Conservation (phyloP, 108 stramenopile genomes). For the Cyclostephanos tholiformis region DNA sequence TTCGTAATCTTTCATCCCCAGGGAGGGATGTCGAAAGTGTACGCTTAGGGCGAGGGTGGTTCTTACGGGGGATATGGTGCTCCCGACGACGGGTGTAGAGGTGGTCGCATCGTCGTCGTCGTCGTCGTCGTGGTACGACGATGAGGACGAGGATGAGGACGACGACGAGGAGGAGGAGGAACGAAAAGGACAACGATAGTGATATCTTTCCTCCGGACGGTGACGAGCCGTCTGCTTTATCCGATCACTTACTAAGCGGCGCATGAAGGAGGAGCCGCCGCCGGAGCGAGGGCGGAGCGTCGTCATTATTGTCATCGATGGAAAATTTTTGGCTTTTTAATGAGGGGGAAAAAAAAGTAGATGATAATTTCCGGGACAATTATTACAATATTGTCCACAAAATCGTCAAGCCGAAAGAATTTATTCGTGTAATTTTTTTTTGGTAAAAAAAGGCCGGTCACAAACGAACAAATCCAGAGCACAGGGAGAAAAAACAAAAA, state of each 20-base stretch:
- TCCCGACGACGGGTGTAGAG: neutral
- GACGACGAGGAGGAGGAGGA: constrained; percentile 8
- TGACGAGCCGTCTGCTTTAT: neutral
- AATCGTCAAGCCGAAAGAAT: too few relatives aligned
- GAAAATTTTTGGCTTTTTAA: too few relatives aligned
- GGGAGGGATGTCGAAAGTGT: constrained; percentile 78
- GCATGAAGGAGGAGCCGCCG: neutral
- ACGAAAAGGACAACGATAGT: neutral
- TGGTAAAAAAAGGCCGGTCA: too few relatives aligned
- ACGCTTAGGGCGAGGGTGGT: constrained; percentile 80
- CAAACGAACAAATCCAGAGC: too few relatives aligned
- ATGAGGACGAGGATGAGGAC: neutral
- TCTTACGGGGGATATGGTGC: constrained; percentile 28
- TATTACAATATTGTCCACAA: too few relatives aligned
- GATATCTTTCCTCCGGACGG: neutral
- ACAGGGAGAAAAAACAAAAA: too few relatives aligned
- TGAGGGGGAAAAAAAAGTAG: too few relatives aligned
- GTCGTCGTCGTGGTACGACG: too few relatives aligned
- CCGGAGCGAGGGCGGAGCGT: neutral
- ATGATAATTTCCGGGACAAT: too few relatives aligned
- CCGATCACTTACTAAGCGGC: neutral
- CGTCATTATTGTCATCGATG: constrained; percentile 1
- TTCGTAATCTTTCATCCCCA: constrained; percentile 89
- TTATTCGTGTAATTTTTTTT: too few relatives aligned
- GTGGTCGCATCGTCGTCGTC: neutral